Conservation (phyloP, 345 rosid genomes). For the Populus ilicifolia region DNA sequence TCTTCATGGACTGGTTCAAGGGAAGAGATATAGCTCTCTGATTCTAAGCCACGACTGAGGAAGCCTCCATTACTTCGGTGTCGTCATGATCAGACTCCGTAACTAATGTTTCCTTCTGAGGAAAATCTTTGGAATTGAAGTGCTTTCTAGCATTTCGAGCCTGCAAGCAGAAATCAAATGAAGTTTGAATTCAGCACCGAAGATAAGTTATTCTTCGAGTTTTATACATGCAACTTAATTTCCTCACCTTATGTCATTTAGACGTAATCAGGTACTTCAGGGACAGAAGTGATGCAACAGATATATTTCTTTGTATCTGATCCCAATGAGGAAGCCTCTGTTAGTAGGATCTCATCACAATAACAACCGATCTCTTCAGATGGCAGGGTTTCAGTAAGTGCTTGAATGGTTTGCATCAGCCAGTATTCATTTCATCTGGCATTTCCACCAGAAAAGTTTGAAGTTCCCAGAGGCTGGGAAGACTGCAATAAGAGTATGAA, state of each 20-base stretch:
- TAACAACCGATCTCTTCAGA: neutral
- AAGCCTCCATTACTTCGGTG: too few relatives aligned
- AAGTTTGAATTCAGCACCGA: neutral
- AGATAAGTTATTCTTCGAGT: neutral
- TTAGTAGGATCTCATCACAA: neutral
- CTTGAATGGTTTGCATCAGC: neutral
- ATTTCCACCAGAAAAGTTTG: neutral
- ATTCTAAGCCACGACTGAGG: too few relatives aligned
- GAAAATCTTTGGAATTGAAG: neutral
- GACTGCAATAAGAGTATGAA: neutral
- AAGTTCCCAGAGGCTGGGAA: neutral
- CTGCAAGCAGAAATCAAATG: neutral
- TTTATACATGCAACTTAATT: neutral
- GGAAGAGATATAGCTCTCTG: too few relatives aligned
- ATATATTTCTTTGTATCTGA: neutral
- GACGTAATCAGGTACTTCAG: too few relatives aligned
- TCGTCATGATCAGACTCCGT: neutral
- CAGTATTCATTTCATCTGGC: neutral
- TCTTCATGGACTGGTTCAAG: too few relatives aligned
- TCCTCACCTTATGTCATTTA: neutral
- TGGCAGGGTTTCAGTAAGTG: constrained; percentile 4
- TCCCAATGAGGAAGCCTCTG: neutral
- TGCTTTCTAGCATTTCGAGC: neutral
- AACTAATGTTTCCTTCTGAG: neutral
- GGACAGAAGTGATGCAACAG: too few relatives aligned